Conservation (phyloP, 192 early-diverging fungal species). For the Tieghemiomyces parasiticus region DNA sequence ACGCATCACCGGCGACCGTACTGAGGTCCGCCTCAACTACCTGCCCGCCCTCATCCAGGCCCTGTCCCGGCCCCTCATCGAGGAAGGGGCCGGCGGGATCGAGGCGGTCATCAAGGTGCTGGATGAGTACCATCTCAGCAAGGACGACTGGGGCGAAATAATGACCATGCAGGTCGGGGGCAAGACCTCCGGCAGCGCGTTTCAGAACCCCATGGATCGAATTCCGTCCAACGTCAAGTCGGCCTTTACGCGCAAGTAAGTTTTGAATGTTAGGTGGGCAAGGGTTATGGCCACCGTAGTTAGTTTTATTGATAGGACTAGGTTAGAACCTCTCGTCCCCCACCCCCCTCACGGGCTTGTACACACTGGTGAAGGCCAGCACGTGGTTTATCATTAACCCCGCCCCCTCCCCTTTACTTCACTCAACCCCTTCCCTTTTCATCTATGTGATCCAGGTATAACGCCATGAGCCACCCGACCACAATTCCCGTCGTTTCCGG, state of each 20-base stretch:
- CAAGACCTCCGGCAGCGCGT: constrained; percentile 27
- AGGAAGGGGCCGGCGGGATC: constrained; percentile 36
- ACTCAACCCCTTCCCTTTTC: neutral
- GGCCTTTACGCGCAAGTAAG: constrained; percentile 66
- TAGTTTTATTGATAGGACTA: constrained; percentile 5
- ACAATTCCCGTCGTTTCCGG: neutral
- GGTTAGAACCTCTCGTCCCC: no score
- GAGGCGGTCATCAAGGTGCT: constrained; percentile 62
- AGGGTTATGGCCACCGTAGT: neutral
- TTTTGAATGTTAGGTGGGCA: neutral
- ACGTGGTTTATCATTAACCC: neutral
- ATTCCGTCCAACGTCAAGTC: constrained; percentile 54
- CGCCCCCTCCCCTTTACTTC: neutral
- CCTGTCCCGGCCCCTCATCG: constrained; percentile 19
- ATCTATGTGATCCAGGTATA: constrained; percentile 5
- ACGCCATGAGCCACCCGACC: constrained; percentile 9
- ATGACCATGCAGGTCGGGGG: constrained; percentile 53
- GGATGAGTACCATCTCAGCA: constrained; percentile 84
- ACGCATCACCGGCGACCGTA: constrained; percentile 65
- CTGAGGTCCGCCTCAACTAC: constrained; percentile 75
- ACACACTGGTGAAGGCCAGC: neutral
- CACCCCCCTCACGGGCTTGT: neutral
- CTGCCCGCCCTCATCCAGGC: constrained; percentile 44
- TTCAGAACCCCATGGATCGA: constrained; percentile 20
- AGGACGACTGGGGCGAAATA: constrained; percentile 78